phyloP scores from a whole-genome alignment of 805 yeast species.

The Helenozyma rhizophorensis region DNA sequence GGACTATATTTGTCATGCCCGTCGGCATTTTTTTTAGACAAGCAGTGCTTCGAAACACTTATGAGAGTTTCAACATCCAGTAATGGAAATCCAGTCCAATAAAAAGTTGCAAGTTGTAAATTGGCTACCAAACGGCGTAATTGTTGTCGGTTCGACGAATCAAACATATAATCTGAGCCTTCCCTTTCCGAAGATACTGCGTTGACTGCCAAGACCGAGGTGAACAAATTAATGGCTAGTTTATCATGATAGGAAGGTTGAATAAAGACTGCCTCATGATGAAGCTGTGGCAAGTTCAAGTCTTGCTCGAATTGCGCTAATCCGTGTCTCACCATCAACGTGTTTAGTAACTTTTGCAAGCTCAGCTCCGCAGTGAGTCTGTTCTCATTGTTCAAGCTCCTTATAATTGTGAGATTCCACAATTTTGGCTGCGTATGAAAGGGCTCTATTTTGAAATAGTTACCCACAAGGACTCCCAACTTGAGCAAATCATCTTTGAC shows the following conservation, averaged over 20 bases:
- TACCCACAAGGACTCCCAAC: conserved; percentile 48
- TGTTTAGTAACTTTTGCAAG: conserved; percentile 38
- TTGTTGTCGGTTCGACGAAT: conserved; percentile 51
- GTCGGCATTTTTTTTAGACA: conserved; percentile 30
- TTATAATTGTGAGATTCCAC: conserved; percentile 45
- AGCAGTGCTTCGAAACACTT: conserved; percentile 42
- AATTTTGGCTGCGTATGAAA: conserved; percentile 44
- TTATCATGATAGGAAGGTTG: conserved; percentile 61
- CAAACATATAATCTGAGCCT: conserved; percentile 69
- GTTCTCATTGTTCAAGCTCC: conserved; percentile 41
- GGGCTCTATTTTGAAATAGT: conserved; percentile 57
- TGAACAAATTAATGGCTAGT: conserved; percentile 57
- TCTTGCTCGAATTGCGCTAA: conserved; percentile 52
- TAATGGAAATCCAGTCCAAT: conserved; percentile 69
- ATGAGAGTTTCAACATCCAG: conserved; percentile 53
- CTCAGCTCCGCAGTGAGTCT: conserved; percentile 38
- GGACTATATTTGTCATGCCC: conserved; percentile 23
- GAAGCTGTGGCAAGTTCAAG: conserved; percentile 53
- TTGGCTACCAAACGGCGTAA: conserved; percentile 55
- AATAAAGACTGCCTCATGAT: conserved; percentile 55
- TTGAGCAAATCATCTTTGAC: conserved; percentile 50
- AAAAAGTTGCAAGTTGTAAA: conserved; percentile 62
- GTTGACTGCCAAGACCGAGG: conserved; percentile 65
- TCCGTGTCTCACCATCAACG: conserved; percentile 54
- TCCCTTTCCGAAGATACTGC: conserved; percentile 69